These are phyloP conservation scores for Aspergillus hortae DNA, from an alignment of 2,329 filamentous ascomycete species.

Conservation along the genomic window DNA sequence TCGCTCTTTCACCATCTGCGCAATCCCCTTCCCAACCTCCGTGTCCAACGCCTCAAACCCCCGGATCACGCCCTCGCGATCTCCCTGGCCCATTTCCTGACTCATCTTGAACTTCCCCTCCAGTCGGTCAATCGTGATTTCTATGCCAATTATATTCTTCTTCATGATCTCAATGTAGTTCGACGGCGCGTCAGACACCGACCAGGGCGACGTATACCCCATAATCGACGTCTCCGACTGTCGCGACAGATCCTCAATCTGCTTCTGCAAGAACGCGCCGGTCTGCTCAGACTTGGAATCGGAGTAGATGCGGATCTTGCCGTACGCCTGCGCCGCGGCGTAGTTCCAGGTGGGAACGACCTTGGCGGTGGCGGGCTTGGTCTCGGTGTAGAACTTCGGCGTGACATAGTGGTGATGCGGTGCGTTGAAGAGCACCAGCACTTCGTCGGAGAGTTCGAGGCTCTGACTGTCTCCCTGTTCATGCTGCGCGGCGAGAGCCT, in stretches of 20 bases:
- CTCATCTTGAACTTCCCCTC: slow-evolving; percentile 48
- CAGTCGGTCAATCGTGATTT: slow-evolving; percentile 54
- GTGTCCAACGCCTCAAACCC: neutral
- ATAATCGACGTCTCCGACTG: slow-evolving; percentile 55
- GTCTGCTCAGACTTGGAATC: slow-evolving; percentile 47
- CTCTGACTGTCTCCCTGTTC: neutral
- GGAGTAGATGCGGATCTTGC: slow-evolving; percentile 52
- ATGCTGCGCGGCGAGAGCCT: slow-evolving; percentile 30
- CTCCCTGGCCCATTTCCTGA: slow-evolving; percentile 1
- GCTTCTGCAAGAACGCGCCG: slow-evolving; percentile 46
- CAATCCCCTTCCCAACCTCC: neutral
- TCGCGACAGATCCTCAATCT: slow-evolving; percentile 41
- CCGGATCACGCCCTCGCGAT: slow-evolving; percentile 1
- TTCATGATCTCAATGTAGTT: slow-evolving; percentile 55
- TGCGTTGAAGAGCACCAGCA: slow-evolving; percentile 61
- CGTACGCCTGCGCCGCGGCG: slow-evolving; percentile 62
- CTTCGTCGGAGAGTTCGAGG: slow-evolving; percentile 46
- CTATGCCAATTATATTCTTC: slow-evolving; percentile 59
- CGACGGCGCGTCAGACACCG: slow-evolving; percentile 57
- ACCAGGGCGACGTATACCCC: slow-evolving; percentile 57
- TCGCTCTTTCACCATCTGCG: slow-evolving; percentile 13
- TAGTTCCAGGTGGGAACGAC: slow-evolving; percentile 72
- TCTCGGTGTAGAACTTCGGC: slow-evolving; percentile 64
- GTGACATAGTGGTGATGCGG: slow-evolving; percentile 62
- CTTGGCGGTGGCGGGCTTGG: slow-evolving; percentile 62